Evolutionary conservation across 2,329 filamentous ascomycete genomes (phyloP), one percentile per base, ranked within the genome.

Genomic region (Clarireedia hainanense): DNA sequence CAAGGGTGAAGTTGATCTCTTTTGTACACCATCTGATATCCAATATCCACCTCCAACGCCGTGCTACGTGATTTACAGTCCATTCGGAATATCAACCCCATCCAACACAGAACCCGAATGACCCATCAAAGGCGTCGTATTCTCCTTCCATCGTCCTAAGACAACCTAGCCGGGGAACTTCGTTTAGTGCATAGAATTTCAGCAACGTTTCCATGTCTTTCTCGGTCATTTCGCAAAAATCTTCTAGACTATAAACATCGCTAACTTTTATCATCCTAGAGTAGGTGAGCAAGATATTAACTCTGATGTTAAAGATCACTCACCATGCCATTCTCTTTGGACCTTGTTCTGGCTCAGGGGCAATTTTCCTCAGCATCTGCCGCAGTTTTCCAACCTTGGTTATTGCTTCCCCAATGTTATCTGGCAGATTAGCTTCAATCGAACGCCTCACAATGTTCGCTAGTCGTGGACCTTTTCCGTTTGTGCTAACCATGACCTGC

Each of bases 401-500:
- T 58, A 99, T 91, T 6, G 94, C 94, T 49, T 85, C 83, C 7
- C 94, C 94, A 30, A 89, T 86, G 62, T 94, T 90, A 17, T 75
- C 74, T 1, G 94, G 94, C 56, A 99, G 74, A 49, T 77, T 78
- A 20, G 76, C 79, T 17, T 90, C 91, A 61, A 99, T 96, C 68
- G 88, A 83, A 68, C 86, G 81, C 53, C 92, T 78, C 50, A 99
- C 88, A 48, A 91, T 85, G 63, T 89, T 92, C 9, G 94, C 94
- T 61, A 99, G 75, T 68, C 92, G 85, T 0, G 94, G 94, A 0
- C 94, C 94, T 69, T 96, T 96, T 52, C 94, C 94, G 70, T 97
- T 99, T 37, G 94, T 99, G 74, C 89, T 95, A 64, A 99, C 92
- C 94, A 99, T 99, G 67, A 99, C 86, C 75, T 99, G 94, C 58